Percentiles rank a stretch among this genome's conserved stretches.
Evolutionary conservation across 2,329 filamentous ascomycete species (phyloP).

Genomic region (Ophiostoma perfectum): DNA sequence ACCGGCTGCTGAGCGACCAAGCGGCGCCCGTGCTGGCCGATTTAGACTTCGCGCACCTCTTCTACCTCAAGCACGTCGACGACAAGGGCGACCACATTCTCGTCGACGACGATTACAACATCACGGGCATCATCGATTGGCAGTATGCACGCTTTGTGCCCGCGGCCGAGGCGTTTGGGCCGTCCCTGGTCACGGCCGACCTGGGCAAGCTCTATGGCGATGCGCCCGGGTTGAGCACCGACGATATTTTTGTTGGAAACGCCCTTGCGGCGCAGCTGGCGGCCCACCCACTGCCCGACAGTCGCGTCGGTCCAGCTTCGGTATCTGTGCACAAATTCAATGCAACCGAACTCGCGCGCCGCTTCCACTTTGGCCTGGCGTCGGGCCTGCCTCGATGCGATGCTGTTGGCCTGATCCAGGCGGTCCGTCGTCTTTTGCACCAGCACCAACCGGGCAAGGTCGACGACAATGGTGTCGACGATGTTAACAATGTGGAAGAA

Average conservation of each 20-base stretch:
- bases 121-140: constrained; percentile 21
- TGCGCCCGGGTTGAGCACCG: background rate
- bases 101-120: constrained; percentile 13
- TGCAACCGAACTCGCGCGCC: constrained; percentile 13
- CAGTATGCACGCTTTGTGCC: constrained; percentile 36
- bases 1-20: background rate
- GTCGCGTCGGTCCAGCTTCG: background rate
- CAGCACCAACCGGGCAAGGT: background rate
- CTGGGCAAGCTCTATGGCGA: constrained; percentile 6
- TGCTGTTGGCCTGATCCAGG: background rate
- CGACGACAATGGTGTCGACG: background rate
- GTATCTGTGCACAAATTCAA: background rate
- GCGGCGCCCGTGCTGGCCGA: background rate
- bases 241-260: background rate
- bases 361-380: constrained; percentile 19
- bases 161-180: constrained; percentile 14
- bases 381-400: constrained; percentile 11
- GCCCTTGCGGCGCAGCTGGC: too few relatives aligned
- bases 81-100: constrained; percentile 22
- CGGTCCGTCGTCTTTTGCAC: background rate
- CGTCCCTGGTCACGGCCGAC: constrained; percentile 5
- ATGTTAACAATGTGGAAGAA: background rate
- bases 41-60: background rate
- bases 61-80: constrained; percentile 19
- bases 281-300: background rate